Base-by-base conservation (phyloP, 2,329 filamentous ascomycete species). In the Phoma sp. region DNA sequence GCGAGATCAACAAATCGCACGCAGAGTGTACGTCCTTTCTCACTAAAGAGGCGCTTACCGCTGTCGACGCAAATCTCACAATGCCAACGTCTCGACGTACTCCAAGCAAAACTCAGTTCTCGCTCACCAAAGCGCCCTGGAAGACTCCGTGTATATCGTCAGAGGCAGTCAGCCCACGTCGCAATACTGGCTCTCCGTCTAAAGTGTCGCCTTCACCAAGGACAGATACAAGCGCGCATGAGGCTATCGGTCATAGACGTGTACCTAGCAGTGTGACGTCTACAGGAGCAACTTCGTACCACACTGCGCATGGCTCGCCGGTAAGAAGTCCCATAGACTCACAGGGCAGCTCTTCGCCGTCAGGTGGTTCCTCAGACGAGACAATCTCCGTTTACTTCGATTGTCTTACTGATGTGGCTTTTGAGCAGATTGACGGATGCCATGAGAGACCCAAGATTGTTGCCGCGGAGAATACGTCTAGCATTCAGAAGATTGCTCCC, bases 301-400 rank as follows among this genome's bases (percentile, higher is more conserved):
- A 62, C 42, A 64, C 64, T 52, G 66, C 63, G 23, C 48, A 58
- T 10, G 59, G 57, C 24, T 71, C 69, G 41, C 66, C 66, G 51
- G 69, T 73, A 65, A 73, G 69, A 49, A 68, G 61, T 53, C 33
- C 55, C 56, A 55, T 46, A 42, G 54, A 50, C 46, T 67, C 65
- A 18, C 61, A 52, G 22, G 35, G 38, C 18, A 67, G 61, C 57
- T 70, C 62, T 37, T 29, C 59, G 14, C 60, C 67, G 29, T 58
- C 60, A 25, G 44, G 35, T 47, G 65, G 66, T 22, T 23, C 49
- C 25, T 35, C 39, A 23, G 39, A 67, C 18, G 36, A 52, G 7
- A 29, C 52, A 8, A 30, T 53, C 11, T 35, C 44, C 11, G 38
- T 53, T 25, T 14, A 7, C 41, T 18, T 45, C 30, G 54, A 60